Conservation (phyloP, 352 stramenopile species). For the Blastocystis sp. region DNA sequence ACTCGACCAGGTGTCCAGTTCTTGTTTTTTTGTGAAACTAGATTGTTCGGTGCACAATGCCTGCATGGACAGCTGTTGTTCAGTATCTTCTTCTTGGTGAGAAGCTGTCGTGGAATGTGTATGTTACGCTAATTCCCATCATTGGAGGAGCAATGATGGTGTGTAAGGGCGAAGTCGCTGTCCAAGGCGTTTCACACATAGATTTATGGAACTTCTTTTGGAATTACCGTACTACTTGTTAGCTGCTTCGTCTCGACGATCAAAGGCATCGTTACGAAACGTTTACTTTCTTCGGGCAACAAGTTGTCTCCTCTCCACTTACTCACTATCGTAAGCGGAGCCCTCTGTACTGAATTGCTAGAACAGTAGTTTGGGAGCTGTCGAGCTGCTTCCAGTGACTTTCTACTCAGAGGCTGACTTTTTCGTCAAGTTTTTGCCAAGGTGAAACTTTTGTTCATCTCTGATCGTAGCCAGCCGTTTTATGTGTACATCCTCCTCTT, state of each 20-base stretch:
- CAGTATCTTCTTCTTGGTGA: slow-evolving; percentile 46
- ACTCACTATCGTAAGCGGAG: background rate
- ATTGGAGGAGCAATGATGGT: slow-evolving; percentile 61
- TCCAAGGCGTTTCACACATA: background rate
- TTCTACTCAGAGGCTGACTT: background rate
- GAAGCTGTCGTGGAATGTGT: slow-evolving; percentile 38
- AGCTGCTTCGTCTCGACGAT: slow-evolving; percentile 59
- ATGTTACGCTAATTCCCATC: slow-evolving; percentile 51
- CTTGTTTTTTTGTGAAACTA: background rate
- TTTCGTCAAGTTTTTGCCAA: slow-evolving; percentile 15
- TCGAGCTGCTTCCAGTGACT: slow-evolving; percentile 36
- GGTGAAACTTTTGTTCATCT: background rate
- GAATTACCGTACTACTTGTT: slow-evolving; percentile 17
- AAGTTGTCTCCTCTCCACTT: slow-evolving; percentile 57
- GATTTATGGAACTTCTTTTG: slow-evolving; percentile 27
- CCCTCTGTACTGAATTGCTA: background rate
- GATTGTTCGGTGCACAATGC: slow-evolving; percentile 61
- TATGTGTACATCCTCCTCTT: slow-evolving; percentile 30
- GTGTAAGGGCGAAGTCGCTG: slow-evolving; percentile 17
- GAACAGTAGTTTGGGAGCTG: slow-evolving; percentile 50
- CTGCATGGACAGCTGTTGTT: slow-evolving; percentile 41
- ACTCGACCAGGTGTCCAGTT: background rate
- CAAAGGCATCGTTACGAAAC: slow-evolving; percentile 57
- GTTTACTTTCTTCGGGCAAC: slow-evolving; percentile 49
- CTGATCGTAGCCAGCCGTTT: background rate